These are phyloP conservation scores for Populus hybrid DNA, from an alignment of 441 rosid species.

Conservation along the genomic window DNA sequence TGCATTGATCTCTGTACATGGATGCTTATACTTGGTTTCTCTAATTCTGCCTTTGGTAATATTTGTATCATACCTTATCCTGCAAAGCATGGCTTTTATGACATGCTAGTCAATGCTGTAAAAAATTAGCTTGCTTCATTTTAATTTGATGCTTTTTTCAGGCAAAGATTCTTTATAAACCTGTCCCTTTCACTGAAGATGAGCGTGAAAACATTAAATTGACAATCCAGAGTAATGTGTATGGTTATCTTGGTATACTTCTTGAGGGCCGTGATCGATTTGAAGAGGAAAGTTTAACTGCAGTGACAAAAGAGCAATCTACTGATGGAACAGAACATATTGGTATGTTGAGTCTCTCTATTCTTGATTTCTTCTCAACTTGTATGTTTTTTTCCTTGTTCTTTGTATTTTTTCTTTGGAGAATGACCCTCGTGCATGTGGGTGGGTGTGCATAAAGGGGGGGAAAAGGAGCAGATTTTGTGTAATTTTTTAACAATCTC, in stretches of 20 bases:
- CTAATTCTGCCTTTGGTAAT: neutral
- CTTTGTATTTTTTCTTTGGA: neutral
- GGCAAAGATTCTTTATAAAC: conserved; percentile 89
- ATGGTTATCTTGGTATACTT: conserved; percentile 81
- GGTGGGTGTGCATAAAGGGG: neutral
- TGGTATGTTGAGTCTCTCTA: conserved; percentile 33
- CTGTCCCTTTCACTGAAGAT: conserved; percentile 76
- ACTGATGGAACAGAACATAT: conserved; percentile 29
- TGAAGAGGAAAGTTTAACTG: conserved; percentile 71
- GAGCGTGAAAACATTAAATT: conserved; percentile 32
- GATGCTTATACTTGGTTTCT: neutral
- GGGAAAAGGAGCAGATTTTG: neutral
- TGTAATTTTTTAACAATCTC: neutral
- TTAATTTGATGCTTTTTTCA: conserved; percentile 25
- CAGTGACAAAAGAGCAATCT: conserved; percentile 32
- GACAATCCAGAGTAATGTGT: conserved; percentile 81
- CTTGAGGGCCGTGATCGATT: conserved; percentile 88
- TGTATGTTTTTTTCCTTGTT: neutral
- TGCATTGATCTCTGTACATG: neutral
- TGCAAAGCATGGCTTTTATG: neutral
- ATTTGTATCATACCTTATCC: neutral
- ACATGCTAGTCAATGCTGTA: neutral
- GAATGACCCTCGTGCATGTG: neutral
- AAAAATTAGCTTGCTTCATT: neutral
- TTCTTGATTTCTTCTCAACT: conserved; percentile 10